Evolutionary conservation across 2,329 filamentous ascomycete genomes (phyloP).

Genomic region (Capronia epimyces): DNA sequence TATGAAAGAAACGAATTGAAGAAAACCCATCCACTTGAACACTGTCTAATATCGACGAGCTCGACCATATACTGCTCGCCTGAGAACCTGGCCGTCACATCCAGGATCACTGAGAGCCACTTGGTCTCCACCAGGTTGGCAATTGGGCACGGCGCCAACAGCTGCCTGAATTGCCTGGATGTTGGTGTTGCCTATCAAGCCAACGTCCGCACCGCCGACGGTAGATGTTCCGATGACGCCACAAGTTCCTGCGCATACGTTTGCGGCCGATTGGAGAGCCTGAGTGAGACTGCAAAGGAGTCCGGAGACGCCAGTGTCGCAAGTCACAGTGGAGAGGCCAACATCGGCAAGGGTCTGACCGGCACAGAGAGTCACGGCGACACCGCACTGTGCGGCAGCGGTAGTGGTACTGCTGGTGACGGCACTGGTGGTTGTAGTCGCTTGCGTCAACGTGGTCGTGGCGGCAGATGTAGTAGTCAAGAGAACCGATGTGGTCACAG

Average conservation of each 20-base stretch:
- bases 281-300: constrained; percentile 3
- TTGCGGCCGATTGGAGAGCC: neutral
- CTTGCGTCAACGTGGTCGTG: neutral
- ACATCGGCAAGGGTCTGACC: constrained; percentile 7
- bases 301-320: neutral
- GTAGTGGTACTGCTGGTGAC: neutral
- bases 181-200: neutral
- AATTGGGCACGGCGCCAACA: constrained; percentile 3
- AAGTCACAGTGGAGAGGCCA: constrained; percentile 6
- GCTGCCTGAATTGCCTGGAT: constrained; percentile 3
- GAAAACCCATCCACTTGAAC: neutral
- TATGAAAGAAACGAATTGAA: neutral
- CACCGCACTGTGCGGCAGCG: constrained; percentile 2
- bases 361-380: constrained; percentile 6
- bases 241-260: constrained; percentile 1
- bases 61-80: neutral
- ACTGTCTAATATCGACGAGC: neutral
- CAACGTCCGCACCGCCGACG: constrained; percentile 1
- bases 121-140: neutral
- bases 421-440: neutral
- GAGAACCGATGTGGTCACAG: neutral
- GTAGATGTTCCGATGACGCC: constrained; percentile 2
- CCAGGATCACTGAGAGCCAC: constrained; percentile 7
- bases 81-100: constrained; percentile 4
- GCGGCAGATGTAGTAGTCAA: neutral